phyloP scores from a whole-genome alignment of 768 basidiomycete species.

The Lentinula detonsa region DNA sequence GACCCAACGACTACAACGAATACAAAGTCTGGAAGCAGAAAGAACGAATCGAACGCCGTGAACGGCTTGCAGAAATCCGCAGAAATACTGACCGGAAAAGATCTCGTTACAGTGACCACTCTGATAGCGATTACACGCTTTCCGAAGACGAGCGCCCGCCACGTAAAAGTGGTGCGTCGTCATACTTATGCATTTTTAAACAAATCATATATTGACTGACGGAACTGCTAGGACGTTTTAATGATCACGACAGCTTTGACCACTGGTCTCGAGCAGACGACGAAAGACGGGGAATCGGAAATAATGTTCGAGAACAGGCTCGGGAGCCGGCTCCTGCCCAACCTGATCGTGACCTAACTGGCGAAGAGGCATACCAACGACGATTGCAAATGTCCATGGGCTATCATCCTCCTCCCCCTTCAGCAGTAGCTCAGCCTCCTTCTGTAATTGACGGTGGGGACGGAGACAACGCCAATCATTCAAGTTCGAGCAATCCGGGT shows the following conservation, averaged over 20 bases:
- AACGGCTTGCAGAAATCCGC: constrained; percentile 55
- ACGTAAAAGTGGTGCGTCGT: constrained; percentile 55
- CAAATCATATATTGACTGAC: not conserved
- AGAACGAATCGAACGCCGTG: constrained; percentile 69
- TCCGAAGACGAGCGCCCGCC: constrained; percentile 64
- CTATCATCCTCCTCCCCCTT: constrained; percentile 13
- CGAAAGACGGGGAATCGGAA: constrained; percentile 19
- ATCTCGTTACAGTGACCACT: constrained; percentile 49
- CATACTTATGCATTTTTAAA: not conserved
- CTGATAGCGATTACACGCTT: constrained; percentile 56
- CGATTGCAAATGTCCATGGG: constrained; percentile 63
- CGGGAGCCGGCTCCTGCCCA: constrained; percentile 26
- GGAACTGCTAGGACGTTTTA: constrained; percentile 37
- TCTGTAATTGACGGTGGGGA: constrained; percentile 9
- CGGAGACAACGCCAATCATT: constrained; percentile 16
- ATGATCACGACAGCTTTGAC: constrained; percentile 36
- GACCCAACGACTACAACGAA: constrained; percentile 87
- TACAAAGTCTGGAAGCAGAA: constrained; percentile 78
- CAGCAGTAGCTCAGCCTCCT: constrained; percentile 10
- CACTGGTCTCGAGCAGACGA: constrained; percentile 53
- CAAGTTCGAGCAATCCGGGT: constrained; percentile 12
- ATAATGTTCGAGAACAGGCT: constrained; percentile 19
- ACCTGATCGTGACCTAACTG: constrained; percentile 45
- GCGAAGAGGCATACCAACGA: constrained; percentile 78
- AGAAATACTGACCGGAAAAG: constrained; percentile 44